Percentiles rank a stretch among this genome's conserved stretches.
These are phyloP conservation scores for Aspergillus luchuensis DNA, from an alignment of 2,329 filamentous ascomycete genomes.

Conservation along the genomic window DNA sequence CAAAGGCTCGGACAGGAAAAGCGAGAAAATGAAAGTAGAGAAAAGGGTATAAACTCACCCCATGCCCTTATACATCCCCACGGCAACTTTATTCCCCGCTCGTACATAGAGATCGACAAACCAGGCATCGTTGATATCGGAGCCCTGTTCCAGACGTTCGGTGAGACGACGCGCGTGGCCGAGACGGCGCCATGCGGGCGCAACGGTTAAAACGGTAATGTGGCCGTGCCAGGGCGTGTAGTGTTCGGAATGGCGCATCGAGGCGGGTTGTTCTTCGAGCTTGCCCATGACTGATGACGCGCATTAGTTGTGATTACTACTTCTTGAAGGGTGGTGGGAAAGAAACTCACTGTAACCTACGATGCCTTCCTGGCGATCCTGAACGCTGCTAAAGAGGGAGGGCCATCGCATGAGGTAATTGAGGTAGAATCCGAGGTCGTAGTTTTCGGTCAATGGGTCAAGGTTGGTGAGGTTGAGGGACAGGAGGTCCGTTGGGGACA, in stretches of 20 bases:
- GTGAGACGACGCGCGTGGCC: slow-evolving; percentile 85
- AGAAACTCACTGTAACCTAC: slow-evolving; percentile 80
- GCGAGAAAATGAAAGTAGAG: neutral
- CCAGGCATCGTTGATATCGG: slow-evolving; percentile 82
- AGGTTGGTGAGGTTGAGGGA: slow-evolving; percentile 93
- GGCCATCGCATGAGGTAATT: slow-evolving; percentile 97
- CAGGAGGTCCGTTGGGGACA: slow-evolving; percentile 81
- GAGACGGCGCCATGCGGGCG: slow-evolving; percentile 79
- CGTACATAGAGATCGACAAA: slow-evolving; percentile 96
- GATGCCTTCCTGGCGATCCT: slow-evolving; percentile 82
- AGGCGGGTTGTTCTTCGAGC: slow-evolving; percentile 80
- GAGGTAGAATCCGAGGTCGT: slow-evolving; percentile 92
- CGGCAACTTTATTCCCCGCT: slow-evolving; percentile 82
- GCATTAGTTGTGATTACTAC: neutral
- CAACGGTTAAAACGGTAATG: slow-evolving; percentile 92
- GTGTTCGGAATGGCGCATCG: slow-evolving; percentile 74
- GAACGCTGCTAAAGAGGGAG: slow-evolving; percentile 87
- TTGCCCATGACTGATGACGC: slow-evolving; percentile 82
- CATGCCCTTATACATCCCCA: slow-evolving; percentile 84
- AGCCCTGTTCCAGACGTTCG: slow-evolving; percentile 76
- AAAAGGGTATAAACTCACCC: slow-evolving; percentile 57
- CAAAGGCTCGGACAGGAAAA: neutral
- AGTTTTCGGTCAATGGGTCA: slow-evolving; percentile 96
- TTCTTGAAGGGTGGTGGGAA: neutral
- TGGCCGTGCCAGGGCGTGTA: slow-evolving; percentile 99